These are phyloP conservation scores for Spathaspora boniae DNA, from an alignment of 805 yeast genomes.

Conservation along the genomic window DNA sequence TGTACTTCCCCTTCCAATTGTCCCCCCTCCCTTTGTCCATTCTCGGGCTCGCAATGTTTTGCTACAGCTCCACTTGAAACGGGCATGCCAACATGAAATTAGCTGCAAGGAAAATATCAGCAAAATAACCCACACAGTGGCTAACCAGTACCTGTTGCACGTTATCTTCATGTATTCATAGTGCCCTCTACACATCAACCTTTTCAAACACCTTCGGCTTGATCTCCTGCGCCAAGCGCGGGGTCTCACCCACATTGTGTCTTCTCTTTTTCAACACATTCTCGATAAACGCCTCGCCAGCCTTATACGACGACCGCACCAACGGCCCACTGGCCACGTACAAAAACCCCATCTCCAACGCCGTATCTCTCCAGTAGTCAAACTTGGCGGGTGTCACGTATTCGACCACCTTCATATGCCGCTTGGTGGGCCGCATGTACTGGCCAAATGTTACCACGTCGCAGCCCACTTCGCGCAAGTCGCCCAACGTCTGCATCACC, in stretches of 20 bases:
- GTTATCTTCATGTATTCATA: no score
- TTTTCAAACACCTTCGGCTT: no score
- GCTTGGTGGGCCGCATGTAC: constrained; percentile 97
- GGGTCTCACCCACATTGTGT: constrained; percentile 45
- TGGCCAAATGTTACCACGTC: constrained; percentile 99
- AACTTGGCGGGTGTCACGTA: constrained; percentile 92
- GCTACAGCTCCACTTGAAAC: no score
- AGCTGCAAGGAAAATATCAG: no score
- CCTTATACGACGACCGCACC: constrained; percentile 94
- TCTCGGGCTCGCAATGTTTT: no score
- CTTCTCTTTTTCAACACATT: constrained; percentile 79
- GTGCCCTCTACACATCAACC: no score
- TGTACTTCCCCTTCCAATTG: no score
- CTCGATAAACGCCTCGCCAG: constrained; percentile 97
- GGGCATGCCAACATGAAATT: no score
- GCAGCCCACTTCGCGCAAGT: constrained; percentile 70
- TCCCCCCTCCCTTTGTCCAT: no score
- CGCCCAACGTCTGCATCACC: constrained; percentile 67
- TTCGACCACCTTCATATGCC: constrained; percentile 98
- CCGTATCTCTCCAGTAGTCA: constrained; percentile 86
- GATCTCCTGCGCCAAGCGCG: constrained; percentile 25
- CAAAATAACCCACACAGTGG: no score
- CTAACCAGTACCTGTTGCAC: no score
- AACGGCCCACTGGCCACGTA: constrained; percentile 98
- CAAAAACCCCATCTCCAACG: constrained; percentile 84